Percentiles rank a stretch among this genome's conserved stretches.
phyloP scores from a whole-genome alignment of 2,329 filamentous ascomycete genomes.

The Colletotrichum higginsianum region DNA sequence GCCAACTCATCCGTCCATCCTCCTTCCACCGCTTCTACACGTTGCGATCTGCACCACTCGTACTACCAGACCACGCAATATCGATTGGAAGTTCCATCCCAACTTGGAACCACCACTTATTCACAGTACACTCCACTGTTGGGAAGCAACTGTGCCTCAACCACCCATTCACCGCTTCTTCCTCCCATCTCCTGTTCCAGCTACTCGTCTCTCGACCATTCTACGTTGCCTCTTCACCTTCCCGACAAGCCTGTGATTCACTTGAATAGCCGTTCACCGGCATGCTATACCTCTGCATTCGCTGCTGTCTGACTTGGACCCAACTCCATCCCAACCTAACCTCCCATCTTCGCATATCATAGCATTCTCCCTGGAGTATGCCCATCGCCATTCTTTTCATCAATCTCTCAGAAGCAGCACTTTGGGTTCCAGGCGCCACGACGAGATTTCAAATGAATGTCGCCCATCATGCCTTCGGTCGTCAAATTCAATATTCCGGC shows the following conservation, averaged over 20 bases:
- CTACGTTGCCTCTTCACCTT: background rate
- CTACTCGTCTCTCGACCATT: background rate
- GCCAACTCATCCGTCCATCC: too few species aligned
- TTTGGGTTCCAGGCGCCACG: background rate
- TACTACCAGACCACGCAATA: too few species aligned
- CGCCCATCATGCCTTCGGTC: slow-evolving; percentile 14
- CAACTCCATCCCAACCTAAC: background rate
- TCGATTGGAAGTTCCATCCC: too few species aligned
- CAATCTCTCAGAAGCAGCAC: background rate
- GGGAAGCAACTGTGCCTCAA: too few species aligned
- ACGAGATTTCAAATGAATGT: background rate
- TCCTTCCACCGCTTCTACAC: too few species aligned
- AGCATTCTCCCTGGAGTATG: background rate
- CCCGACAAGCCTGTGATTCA: background rate
- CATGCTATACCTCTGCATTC: background rate
- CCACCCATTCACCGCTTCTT: too few species aligned
- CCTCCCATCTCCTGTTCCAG: too few species aligned
- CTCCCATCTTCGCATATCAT: background rate
- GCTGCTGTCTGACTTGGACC: background rate
- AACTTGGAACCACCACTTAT: too few species aligned
- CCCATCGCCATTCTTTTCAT: slow-evolving; percentile 6
- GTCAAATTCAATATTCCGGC: slow-evolving; percentile 53
- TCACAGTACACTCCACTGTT: too few species aligned
- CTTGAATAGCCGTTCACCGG: background rate
- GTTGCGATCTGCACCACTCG: too few species aligned